These are phyloP conservation scores for Copromyces sp. DNA, from an alignment of 495 filamentous ascomycete genomes.

Conservation along the genomic window DNA sequence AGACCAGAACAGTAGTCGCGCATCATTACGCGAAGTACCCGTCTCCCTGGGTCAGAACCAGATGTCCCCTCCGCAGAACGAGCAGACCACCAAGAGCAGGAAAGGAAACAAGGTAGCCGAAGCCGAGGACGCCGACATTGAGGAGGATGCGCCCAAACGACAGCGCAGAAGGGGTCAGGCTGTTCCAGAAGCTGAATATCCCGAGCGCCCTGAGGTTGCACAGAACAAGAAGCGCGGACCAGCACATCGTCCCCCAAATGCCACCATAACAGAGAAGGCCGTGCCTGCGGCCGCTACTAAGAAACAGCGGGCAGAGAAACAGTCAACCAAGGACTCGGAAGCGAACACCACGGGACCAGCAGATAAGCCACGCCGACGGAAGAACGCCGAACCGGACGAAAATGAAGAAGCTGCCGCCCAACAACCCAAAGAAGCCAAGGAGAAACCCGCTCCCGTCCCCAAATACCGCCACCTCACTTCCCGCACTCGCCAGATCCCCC, in stretches of 20 bases:
- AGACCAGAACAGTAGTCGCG: conserved; percentile 10
- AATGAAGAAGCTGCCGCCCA: neutral
- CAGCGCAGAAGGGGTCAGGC: neutral
- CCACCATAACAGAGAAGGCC: neutral
- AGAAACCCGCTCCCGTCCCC: neutral
- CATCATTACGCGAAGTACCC: conserved; percentile 15
- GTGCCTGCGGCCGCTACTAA: neutral
- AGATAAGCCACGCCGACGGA: neutral
- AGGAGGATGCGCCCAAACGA: neutral
- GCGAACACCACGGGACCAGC: neutral
- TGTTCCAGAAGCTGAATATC: neutral
- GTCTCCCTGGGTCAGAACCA: conserved; percentile 17
- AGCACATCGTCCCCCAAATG: neutral
- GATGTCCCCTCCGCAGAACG: neutral
- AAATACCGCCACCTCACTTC: conserved; percentile 31
- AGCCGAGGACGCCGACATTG: neutral
- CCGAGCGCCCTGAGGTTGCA: neutral
- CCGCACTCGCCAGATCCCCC: conserved; percentile 31
- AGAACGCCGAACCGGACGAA: neutral
- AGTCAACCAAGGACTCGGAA: neutral
- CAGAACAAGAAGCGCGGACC: neutral
- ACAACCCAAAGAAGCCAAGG: neutral
- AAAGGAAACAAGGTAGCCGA: conserved; percentile 3
- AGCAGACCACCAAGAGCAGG: conserved; percentile 2
- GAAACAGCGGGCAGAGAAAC: neutral